Base-by-base conservation (phyloP, 192 early-diverging fungal genomes). In the Gonapodya sp. region DNA sequence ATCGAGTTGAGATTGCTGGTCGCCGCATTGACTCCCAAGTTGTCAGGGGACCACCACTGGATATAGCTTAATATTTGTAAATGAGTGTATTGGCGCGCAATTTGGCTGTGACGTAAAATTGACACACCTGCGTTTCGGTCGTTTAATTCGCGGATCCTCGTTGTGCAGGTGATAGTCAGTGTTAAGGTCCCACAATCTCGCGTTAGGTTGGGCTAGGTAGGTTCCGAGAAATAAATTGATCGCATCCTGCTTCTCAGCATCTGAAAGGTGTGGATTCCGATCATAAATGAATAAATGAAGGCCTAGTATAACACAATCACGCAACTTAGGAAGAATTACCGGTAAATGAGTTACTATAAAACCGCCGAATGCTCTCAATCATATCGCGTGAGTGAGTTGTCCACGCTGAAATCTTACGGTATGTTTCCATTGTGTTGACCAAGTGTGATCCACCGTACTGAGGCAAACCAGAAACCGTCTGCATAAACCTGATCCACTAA, bases 351-450 rank as follows among this genome's bases (percentile, higher is more conserved):
- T 99, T 99, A 80, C 90, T 95, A 83, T 97, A 97, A 82, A 93
- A 99, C 46, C 97, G 86, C 36, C 93, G 86, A 78, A 98, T 89
- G 33, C 94, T 93, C 83, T 99, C 97, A 83, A 99, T 94, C 89
- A 97, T 95, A 79, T 99, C 97, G 35, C 97, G 87, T 36, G 95
- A 94, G 80, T 99, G 96, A 81, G 92, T 96, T 0, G 95, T 94
- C 96, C 95, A 96, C 80, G 94, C 93, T 77, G 93, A 95, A 79
- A 95, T 96, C 81, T 96, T 94, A 30, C 96, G 89, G 84, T 99
- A 99, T 0, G 97, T 96, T 83, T 97, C 95, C 88, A 99, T 96
- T 0, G 96, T 98, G 83, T 98, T 99, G 31, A 99, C 97, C 36
- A 99, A 86, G 86, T 97, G 95, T 30, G 96, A 98, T 18, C 97